These are phyloP conservation scores for Gossypium schwendimanii DNA, from an alignment of 441 rosid genomes.

Conservation along the genomic window DNA sequence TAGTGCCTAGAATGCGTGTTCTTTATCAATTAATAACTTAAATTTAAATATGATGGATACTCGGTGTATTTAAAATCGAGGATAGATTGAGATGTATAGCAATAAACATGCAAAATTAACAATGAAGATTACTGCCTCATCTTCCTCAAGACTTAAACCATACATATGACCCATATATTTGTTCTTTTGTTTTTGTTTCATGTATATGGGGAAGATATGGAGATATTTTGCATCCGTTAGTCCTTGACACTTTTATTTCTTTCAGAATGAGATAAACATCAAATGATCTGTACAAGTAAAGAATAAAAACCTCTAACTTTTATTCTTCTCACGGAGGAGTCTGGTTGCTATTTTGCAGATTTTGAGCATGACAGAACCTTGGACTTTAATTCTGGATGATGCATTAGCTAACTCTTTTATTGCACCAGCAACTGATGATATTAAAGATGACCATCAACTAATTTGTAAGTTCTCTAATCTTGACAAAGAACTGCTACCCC, in stretches of 20 bases:
- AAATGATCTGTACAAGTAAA: neutral
- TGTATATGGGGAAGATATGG: neutral
- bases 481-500: neutral
- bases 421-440: slow-evolving; percentile 72
- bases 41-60: neutral
- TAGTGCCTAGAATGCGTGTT: neutral
- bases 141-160: neutral
- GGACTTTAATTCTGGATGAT: slow-evolving; percentile 83
- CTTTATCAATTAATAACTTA: neutral
- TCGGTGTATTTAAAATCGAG: neutral
- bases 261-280: neutral
- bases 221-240: neutral
- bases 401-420: slow-evolving; percentile 86
- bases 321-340: neutral
- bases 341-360: slow-evolving; percentile 38
- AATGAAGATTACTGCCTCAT: neutral
- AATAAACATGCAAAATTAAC: neutral
- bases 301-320: neutral
- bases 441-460: slow-evolving; percentile 77
- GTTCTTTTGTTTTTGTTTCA: neutral
- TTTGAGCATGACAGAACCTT: slow-evolving; percentile 52
- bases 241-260: neutral
- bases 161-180: neutral
- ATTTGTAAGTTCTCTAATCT: slow-evolving; percentile 45
- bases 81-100: neutral